Conservation (phyloP, 768 basidiomycete genomes). For the Crepidotus variabilis region DNA sequence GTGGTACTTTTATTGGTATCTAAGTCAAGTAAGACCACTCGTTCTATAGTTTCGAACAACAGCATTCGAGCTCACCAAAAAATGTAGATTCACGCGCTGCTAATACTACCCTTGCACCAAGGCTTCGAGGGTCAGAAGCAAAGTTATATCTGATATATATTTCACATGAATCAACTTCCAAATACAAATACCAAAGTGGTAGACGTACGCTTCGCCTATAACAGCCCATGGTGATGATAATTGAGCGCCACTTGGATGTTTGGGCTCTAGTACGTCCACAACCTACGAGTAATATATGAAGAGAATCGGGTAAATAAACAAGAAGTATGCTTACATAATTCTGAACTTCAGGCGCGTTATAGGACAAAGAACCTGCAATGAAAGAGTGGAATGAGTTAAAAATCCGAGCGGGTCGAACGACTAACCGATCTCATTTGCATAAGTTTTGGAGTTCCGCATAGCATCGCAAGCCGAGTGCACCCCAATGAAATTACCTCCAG, state of each 20-base stretch:
- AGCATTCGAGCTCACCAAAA: conserved; percentile 33
- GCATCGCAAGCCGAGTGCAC: conserved; percentile 66
- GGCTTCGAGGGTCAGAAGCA: conserved; percentile 60
- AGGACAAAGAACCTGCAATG: conserved; percentile 56
- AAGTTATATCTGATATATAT: conserved; percentile 56
- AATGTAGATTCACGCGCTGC: conserved; percentile 66
- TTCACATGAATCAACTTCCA: neutral
- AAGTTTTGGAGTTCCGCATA: conserved; percentile 7
- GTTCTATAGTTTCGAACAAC: neutral
- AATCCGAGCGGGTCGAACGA: neutral
- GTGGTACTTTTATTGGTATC: neutral
- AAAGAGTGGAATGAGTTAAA: neutral
- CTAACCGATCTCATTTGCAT: neutral
- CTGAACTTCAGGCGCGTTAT: conserved; percentile 66
- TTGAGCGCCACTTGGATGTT: conserved; percentile 60
- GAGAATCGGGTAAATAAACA: neutral
- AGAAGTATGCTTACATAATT: conserved; percentile 45
- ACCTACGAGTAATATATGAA: conserved; percentile 31
- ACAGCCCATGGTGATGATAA: conserved; percentile 51
- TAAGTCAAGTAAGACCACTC: neutral
- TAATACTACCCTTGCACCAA: conserved; percentile 62
- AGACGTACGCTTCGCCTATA: conserved; percentile 55
- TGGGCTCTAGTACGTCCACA: conserved; percentile 49
- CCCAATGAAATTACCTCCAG: conserved; percentile 68
- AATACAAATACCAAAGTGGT: neutral